A percentile compares a stretch with the other conserved stretches of the same genome.
Evolutionary conservation across 2,329 filamentous ascomycete species (phyloP).

Genomic region (Neoascochyta sp.): DNA sequence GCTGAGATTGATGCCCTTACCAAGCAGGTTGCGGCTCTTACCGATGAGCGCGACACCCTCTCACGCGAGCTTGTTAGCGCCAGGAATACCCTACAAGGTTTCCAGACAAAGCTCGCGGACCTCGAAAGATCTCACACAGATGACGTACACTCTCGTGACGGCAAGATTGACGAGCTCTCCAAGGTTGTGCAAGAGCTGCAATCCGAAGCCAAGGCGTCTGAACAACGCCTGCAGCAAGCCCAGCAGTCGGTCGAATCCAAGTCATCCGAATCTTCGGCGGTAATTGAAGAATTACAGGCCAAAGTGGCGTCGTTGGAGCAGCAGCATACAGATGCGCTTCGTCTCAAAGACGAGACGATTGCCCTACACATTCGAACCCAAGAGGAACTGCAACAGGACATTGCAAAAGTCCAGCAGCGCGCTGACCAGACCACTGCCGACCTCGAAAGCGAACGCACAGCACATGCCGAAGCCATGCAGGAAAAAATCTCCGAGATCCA

Average conservation of each 20-base stretch:
- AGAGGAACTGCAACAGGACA: constrained; percentile 25
- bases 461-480: constrained; percentile 22
- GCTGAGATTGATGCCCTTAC: constrained; percentile 25
- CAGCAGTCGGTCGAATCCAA: constrained; percentile 25
- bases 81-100: constrained; percentile 20
- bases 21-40: constrained; percentile 19
- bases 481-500: constrained; percentile 29
- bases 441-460: constrained; percentile 29
- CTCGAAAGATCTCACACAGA: constrained; percentile 29
- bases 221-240: constrained; percentile 24
- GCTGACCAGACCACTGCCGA: constrained; percentile 27
- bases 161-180: constrained; percentile 27
- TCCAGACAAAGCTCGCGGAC: constrained; percentile 26
- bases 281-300: constrained; percentile 32
- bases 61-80: constrained; percentile 19
- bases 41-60: constrained; percentile 24
- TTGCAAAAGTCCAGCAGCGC: constrained; percentile 25
- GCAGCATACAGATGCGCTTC: constrained; percentile 32
- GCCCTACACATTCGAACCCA: constrained; percentile 19
- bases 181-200: constrained; percentile 24
- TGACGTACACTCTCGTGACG: constrained; percentile 24
- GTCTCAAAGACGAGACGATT: constrained; percentile 30
- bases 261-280: constrained; percentile 27
- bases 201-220: constrained; percentile 17
- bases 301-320: constrained; percentile 29